Evolutionary conservation across 2,329 filamentous ascomycete species (phyloP), one percentile per base, ranked within the genome.

Genomic region (Hypoxylon sp.): DNA sequence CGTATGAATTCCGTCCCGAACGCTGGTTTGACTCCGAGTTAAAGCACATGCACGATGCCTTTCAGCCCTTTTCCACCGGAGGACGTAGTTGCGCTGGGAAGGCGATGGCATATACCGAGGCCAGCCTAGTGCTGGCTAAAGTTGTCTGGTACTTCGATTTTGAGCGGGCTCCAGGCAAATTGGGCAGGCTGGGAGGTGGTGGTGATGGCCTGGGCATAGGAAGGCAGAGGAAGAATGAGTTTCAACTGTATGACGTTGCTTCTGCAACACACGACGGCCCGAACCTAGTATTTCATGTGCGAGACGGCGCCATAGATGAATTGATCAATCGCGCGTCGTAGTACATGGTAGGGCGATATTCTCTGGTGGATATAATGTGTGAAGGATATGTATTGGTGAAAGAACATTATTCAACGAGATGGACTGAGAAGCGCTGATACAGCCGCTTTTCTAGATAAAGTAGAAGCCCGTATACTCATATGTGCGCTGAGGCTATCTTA

Each of bases 91-190:
- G 32, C 32, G 3, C 8, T 3, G 32, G 32, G 32, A 34, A 34
- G 13, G 8, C 32, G 3, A 34, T 34, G 32, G 32, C 32, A 3
- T 34, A 34, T 11, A 11, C 11, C 4, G 32, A 34, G 32, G 11
- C 13, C 4, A 34, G 32, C 13, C 8, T 34, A 10, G 13, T 15
- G 8, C 3, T 34, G 32, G 32, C 32, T 34, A 34, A 34, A 3
- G 13, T 15, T 11, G 11, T 34, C 4, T 34, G 32, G 32, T 34
- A 34, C 32, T 82, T 77, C 56, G 79, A 81, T 62, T 57, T 80
- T 10, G 46, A 67, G 34, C 3, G 3, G 3, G 10, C 32, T 3
- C 13, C 32, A 34, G 10, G 32, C 3, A 34, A 47, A 6, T 52
- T 63, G 20, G 62, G 64, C 1, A n/a, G 59, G 1, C n/a, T 64